phyloP scores from a whole-genome alignment of 2,329 filamentous ascomycete species.

The Epichloe amarillans region DNA sequence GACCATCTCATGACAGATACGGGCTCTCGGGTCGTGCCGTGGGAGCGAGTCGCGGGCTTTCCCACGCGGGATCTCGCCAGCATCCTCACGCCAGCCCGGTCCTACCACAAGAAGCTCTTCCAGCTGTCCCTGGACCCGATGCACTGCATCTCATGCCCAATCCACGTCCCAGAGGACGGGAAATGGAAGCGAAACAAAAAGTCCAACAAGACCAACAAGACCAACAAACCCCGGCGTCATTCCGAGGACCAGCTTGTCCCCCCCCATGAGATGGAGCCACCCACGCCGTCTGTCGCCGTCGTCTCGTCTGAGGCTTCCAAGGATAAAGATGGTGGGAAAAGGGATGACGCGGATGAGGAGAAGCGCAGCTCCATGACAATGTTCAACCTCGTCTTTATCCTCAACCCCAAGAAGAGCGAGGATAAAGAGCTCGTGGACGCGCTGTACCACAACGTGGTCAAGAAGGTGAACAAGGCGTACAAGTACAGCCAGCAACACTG shows the following conservation, averaged over 20 bases:
- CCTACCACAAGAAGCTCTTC: constrained; percentile 71
- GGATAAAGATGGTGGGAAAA: constrained; percentile 23
- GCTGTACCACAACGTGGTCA: constrained; percentile 76
- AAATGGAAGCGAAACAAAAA: constrained; percentile 57
- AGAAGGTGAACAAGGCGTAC: constrained; percentile 82
- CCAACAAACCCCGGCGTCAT: constrained; percentile 19
- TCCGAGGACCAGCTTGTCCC: constrained; percentile 16
- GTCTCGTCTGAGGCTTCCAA: constrained; percentile 14
- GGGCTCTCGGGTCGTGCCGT: constrained; percentile 46
- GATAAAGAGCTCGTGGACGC: constrained; percentile 61
- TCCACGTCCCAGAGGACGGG: constrained; percentile 69
- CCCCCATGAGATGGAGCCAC: constrained; percentile 17
- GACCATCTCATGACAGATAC: constrained; percentile 42
- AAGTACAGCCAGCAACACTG: constrained; percentile 85
- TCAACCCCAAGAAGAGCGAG: constrained; percentile 68
- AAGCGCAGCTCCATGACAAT: constrained; percentile 72
- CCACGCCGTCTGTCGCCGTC: constrained; percentile 5
- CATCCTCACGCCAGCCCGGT: constrained; percentile 59
- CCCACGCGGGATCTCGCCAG: constrained; percentile 67
- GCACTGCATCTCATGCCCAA: constrained; percentile 69
- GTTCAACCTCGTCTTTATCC: constrained; percentile 93
- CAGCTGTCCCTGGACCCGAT: constrained; percentile 71
- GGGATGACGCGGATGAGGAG: constrained; percentile 40
- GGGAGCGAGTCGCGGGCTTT: constrained; percentile 63
- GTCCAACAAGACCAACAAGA: constrained; percentile 32